A percentile compares a stretch with the other conserved stretches of the same genome.
These are phyloP conservation scores for Asclepias syriaca DNA, from an alignment of 257 asterid genomes.

Conservation along the genomic window DNA sequence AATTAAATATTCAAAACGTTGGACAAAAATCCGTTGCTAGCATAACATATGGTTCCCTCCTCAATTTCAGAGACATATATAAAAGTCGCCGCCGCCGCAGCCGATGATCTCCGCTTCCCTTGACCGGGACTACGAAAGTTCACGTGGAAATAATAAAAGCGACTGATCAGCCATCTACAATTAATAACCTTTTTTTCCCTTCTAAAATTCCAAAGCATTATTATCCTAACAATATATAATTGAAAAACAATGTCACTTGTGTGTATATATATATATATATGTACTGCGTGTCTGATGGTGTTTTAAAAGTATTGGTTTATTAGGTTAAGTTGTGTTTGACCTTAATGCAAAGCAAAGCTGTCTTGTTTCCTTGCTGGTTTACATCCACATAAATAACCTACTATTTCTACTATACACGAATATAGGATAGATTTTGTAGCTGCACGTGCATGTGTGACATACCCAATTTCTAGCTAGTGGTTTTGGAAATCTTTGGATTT, in stretches of 20 bases:
- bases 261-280: too few species aligned
- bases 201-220: too few species aligned
- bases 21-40: constrained; percentile 2
- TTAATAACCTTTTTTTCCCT: too few species aligned
- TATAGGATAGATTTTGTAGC: not conserved
- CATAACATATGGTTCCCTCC: too few species aligned
- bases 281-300: constrained; percentile 6
- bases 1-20: not conserved
- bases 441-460: constrained; percentile 5
- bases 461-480: not conserved
- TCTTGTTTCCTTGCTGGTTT: constrained; percentile 13
- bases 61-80: too few species aligned
- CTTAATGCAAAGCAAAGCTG: constrained; percentile 10
- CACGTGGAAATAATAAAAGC: not conserved
- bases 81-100: not conserved
- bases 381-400: not conserved
- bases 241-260: too few species aligned
- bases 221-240: too few species aligned
- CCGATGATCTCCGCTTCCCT: not conserved
- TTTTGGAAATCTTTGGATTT: not conserved
- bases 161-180: not conserved
- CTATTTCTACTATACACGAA: too few species aligned
- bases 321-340: constrained; percentile 16
- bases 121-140: not conserved
- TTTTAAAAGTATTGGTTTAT: not conserved